Evolutionary conservation across 1,139 yeast genomes (phyloP), one percentile per base, ranked within the genome.

Genomic region (Chernovozyma sophiae-reginae): DNA sequence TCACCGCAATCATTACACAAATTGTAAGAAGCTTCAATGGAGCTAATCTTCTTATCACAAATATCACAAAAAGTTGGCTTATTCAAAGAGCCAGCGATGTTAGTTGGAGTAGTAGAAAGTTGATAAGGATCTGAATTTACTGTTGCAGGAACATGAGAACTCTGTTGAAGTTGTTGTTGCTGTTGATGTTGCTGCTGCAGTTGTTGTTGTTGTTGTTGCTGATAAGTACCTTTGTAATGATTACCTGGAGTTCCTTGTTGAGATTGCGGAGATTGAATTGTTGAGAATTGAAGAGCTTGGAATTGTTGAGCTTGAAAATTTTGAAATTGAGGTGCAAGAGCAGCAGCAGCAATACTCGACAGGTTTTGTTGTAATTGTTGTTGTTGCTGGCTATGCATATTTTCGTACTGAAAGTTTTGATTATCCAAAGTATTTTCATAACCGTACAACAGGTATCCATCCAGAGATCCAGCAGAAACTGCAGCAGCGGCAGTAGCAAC

Each of bases 1-100:
- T 57, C 41, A 41, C 55, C 58, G 45, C 67, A 61, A 31, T 40
- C 41, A 17, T 46, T 36, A 47, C 66, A 61, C 42, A 61, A 52
- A 36, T 57, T 53, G 42, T 60, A 60, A 33, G 46, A 43, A 27
- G 55, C 53, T 41, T 58, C 64, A 28, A 46, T 49, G 16, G 47
- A 39, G 39, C 56, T 58, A 35, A 61, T 45, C 31, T 47, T 41
- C 6, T 39, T 38, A 17, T 49, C 40, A 40, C 67, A 61, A 33
- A 61, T 53, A 41, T 60, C 65, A 44, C 67, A 61, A 33, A 43
- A 37, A 4, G 45, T 44, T 28, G 52, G 51, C 39, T 43, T 37
- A 19, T 10, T 10, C 6, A 10, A 6, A 20, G 23, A 6, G 10
- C 23, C 23, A n/a, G n/a, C n/a, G 10, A 20, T 6, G 10, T 20